phyloP scores from a whole-genome alignment of 163 green algal species.

The Scenedesmus sp. region DNA sequence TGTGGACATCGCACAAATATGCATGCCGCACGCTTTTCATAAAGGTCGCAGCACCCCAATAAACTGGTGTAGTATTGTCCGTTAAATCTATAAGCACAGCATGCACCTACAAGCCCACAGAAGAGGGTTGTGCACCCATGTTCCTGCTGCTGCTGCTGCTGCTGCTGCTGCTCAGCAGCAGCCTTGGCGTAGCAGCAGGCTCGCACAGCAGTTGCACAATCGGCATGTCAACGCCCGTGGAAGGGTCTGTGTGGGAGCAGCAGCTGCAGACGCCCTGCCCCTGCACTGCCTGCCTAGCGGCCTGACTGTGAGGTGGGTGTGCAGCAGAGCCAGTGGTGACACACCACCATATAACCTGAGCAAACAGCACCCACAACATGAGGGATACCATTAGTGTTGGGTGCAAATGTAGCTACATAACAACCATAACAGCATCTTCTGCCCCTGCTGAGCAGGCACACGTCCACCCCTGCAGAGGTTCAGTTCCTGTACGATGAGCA shows the following conservation, averaged over 20 bases:
- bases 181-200: not conserved
- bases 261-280: not conserved
- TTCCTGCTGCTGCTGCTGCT: not conserved
- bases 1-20: too few relatives aligned
- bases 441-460: constrained; percentile 36
- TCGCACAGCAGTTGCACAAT: not conserved
- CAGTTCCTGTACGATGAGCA: constrained; percentile 56
- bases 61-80: too few relatives aligned
- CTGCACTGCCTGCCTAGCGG: constrained; percentile 31
- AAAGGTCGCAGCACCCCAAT: too few relatives aligned
- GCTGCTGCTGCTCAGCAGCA: not conserved
- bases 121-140: not conserved
- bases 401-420: too few relatives aligned
- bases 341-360: not conserved
- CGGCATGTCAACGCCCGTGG: not conserved
- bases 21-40: too few relatives aligned
- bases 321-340: not conserved
- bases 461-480: constrained; percentile 46
- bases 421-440: not conserved
- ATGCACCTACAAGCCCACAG: not conserved
- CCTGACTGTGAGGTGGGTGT: constrained; percentile 10
- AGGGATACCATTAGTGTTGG: not conserved
- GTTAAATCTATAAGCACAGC: not conserved
- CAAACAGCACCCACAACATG: not conserved
- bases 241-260: not conserved